These are phyloP conservation scores for Cercospora berteroae DNA, from an alignment of 2,329 filamentous ascomycete species.

Conservation along the genomic window DNA sequence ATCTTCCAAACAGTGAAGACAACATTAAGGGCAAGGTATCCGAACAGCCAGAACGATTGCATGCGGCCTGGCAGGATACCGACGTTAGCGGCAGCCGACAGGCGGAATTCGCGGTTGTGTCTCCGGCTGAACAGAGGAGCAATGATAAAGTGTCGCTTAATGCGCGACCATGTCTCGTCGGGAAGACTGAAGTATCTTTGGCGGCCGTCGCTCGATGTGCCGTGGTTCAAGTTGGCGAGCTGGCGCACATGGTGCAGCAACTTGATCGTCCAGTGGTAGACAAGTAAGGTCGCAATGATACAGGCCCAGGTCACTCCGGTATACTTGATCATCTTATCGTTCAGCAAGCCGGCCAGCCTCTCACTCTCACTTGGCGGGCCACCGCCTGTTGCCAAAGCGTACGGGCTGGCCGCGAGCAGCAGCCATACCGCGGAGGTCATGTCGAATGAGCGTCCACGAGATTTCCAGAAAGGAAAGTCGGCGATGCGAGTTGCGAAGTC, in stretches of 20 bases:
- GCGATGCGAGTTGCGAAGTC: not conserved
- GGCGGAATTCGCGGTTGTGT: constrained; percentile 53
- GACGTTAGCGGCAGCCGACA: constrained; percentile 50
- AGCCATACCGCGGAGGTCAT: constrained; percentile 22
- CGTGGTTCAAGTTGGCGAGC: constrained; percentile 73
- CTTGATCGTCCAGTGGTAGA: constrained; percentile 64
- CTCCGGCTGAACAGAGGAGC: constrained; percentile 49
- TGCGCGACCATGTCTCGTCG: constrained; percentile 48
- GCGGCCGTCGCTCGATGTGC: constrained; percentile 48
- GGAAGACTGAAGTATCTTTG: constrained; percentile 75
- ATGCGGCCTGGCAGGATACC: constrained; percentile 51
- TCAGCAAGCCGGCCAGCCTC: constrained; percentile 22
- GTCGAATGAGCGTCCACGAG: not conserved
- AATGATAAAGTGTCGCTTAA: constrained; percentile 49
- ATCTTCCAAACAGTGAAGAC: constrained; percentile 54
- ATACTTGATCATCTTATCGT: constrained; percentile 37
- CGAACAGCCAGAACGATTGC: constrained; percentile 48
- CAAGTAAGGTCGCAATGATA: constrained; percentile 61
- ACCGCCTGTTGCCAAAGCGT: constrained; percentile 13
- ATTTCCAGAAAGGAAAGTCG: not conserved
- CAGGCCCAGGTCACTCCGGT: constrained; percentile 55
- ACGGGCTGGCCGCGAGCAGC: constrained; percentile 21
- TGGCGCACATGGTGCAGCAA: constrained; percentile 68
- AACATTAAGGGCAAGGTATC: constrained; percentile 51
- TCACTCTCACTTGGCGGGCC: constrained; percentile 16